These are phyloP conservation scores for Elaeis oleifera DNA, from an alignment of 202 grass and related monocot species.

Conservation along the genomic window DNA sequence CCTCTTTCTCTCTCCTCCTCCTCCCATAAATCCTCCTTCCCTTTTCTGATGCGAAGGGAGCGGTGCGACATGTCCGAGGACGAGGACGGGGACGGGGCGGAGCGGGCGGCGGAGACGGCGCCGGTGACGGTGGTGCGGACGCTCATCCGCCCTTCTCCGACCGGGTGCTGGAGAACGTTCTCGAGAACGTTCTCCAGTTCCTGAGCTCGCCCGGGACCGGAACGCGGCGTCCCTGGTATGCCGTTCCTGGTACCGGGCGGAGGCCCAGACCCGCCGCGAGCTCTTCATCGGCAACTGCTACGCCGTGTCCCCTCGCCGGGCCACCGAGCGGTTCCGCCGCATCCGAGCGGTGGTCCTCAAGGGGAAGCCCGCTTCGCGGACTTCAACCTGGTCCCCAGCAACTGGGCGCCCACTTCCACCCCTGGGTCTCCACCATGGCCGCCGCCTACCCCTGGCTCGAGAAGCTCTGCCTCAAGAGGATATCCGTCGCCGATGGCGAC, in stretches of 20 bases:
- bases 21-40: no score
- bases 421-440: constrained; percentile 13
- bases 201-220: constrained; percentile 18
- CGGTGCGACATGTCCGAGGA: constrained; percentile 7
- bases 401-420: constrained; percentile 29
- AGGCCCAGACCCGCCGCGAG: constrained; percentile 24
- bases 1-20: no score
- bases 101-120: neutral
- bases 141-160: constrained; percentile 1
- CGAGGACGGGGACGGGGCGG: neutral
- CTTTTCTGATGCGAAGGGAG: no score
- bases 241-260: constrained; percentile 26
- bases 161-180: constrained; percentile 28
- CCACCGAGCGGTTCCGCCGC: constrained; percentile 19
- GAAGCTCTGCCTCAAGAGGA: constrained; percentile 34
- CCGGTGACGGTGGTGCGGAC: neutral
- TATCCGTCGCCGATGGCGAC: constrained; percentile 23
- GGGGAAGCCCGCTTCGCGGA: constrained; percentile 37
- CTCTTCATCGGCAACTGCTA: constrained; percentile 38
- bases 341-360: constrained; percentile 32
- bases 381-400: constrained; percentile 29
- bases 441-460: constrained; percentile 18
- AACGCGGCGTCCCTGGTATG: constrained; percentile 30
- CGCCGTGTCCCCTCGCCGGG: constrained; percentile 20
- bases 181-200: constrained; percentile 32